Percentiles rank a stretch among this genome's conserved stretches.
Evolutionary conservation across 129 eudicot genomes (phyloP).

Genomic region (Lonicera japonica): DNA sequence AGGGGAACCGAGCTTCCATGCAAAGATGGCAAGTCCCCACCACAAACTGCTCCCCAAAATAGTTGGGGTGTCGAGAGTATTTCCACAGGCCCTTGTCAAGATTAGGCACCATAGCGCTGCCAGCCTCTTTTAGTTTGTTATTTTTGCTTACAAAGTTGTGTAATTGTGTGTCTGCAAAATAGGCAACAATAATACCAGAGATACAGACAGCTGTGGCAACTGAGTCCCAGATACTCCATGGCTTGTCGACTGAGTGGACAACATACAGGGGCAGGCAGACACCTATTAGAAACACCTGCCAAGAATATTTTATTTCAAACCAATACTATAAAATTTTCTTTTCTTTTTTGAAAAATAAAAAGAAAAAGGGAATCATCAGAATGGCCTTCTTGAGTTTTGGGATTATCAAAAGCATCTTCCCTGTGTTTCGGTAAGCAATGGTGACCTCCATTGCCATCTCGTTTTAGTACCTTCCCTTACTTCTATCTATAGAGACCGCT

Average conservation of each 20-base stretch:
- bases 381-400: neutral
- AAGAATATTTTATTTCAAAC: neutral
- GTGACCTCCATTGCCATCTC: no score
- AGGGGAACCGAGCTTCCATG: conserved; percentile 59
- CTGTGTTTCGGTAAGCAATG: neutral
- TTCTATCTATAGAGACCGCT: no score
- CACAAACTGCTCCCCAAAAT: conserved; percentile 98
- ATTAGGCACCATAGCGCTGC: conserved; percentile 45
- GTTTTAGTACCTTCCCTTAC: no score
- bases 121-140: conserved; percentile 41
- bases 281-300: conserved; percentile 70
- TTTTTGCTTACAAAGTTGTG: conserved; percentile 50
- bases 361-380: neutral
- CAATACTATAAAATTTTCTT: no score
- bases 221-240: conserved; percentile 54
- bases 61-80: conserved; percentile 90
- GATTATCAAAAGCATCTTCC: neutral
- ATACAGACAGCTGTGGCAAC: conserved; percentile 43
- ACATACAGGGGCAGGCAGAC: conserved; percentile 59
- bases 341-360: no score
- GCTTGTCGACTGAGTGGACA: conserved; percentile 46
- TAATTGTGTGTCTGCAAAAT: conserved; percentile 85
- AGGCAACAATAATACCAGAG: conserved; percentile 49
- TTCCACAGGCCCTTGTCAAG: conserved; percentile 84
- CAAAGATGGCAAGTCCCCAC: conserved; percentile 88